Conservation (phyloP, 2,329 filamentous ascomycete genomes). For the Verticillium nubilum region DNA sequence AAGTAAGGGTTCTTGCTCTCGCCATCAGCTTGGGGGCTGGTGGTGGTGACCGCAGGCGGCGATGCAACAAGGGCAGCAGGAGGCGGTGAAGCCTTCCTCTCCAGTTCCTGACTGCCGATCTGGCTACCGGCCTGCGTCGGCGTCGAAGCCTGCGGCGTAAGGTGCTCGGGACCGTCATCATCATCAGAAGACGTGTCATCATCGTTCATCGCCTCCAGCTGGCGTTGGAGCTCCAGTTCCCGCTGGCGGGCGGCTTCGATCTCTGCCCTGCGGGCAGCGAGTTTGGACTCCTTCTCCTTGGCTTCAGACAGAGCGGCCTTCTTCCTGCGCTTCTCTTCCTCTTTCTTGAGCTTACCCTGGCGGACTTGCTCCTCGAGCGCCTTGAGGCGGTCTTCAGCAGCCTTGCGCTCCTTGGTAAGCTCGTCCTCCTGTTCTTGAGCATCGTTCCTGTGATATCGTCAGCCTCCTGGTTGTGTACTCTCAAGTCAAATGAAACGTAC, state of each 20-base stretch:
- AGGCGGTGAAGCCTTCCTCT: conserved; percentile 45
- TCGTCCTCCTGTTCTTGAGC: conserved; percentile 74
- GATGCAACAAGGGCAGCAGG: conserved; percentile 41
- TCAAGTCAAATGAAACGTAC: conserved; percentile 51
- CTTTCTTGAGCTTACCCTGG: conserved; percentile 90
- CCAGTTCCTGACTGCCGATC: conserved; percentile 47
- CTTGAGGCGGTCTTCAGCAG: conserved; percentile 74
- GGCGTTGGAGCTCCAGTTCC: conserved; percentile 82
- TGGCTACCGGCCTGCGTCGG: conserved; percentile 48
- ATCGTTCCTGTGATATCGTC: conserved; percentile 54
- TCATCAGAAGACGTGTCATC: conserved; percentile 73
- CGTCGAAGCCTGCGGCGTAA: conserved; percentile 57
- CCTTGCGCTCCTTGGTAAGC: conserved; percentile 72
- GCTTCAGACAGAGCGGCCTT: conserved; percentile 82
- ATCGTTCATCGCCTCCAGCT: conserved; percentile 70
- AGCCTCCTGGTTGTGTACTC: conserved; percentile 12
- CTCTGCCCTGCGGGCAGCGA: conserved; percentile 82
- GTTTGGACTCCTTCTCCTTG: conserved; percentile 79
- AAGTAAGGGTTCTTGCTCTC: conserved; percentile 96
- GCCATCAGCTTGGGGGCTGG: conserved; percentile 53
- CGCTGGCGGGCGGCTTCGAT: conserved; percentile 87
- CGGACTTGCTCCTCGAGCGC: conserved; percentile 91
- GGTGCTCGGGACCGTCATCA: conserved; percentile 70
- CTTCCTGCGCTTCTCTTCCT: conserved; percentile 90
- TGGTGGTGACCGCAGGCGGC: conserved; percentile 45